phyloP scores from a whole-genome alignment of 2,329 filamentous ascomycete genomes.

The Ophiostoma montium region DNA sequence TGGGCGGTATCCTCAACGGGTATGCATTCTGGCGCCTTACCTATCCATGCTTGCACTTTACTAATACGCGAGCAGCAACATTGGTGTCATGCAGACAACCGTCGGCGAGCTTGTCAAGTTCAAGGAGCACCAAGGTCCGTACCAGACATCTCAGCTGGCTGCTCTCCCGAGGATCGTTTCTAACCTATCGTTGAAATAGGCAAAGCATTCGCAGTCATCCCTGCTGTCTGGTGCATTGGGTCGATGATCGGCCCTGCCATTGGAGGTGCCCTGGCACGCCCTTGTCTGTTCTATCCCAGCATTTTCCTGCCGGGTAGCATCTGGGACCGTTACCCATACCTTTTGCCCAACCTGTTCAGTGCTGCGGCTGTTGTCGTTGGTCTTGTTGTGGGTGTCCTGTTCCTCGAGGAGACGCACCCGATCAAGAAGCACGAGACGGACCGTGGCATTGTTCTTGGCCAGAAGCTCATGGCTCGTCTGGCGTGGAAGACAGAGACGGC shows the following conservation, averaged over 20 bases:
- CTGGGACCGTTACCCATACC: constrained; percentile 78
- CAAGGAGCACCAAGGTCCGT: constrained; percentile 80
- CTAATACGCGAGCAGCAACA: constrained; percentile 46
- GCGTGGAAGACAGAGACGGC: constrained; percentile 16
- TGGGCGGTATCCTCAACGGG: constrained; percentile 89
- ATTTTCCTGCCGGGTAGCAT: constrained; percentile 60
- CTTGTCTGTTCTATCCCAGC: constrained; percentile 66
- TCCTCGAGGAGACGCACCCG: constrained; percentile 86
- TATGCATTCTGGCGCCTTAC: constrained; percentile 26
- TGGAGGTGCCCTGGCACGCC: constrained; percentile 77
- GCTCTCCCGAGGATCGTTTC: neutral
- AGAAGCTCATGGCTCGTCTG: constrained; percentile 45
- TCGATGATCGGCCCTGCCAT: constrained; percentile 88
- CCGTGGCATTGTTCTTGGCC: constrained; percentile 60
- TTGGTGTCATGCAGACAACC: constrained; percentile 88
- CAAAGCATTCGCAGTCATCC: constrained; percentile 93
- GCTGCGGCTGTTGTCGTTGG: constrained; percentile 63
- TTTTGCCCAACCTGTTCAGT: constrained; percentile 86
- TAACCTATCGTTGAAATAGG: constrained; percentile 32
- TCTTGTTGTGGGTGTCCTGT: constrained; percentile 65
- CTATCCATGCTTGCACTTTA: neutral
- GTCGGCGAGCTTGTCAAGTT: constrained; percentile 86
- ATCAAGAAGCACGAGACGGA: constrained; percentile 67
- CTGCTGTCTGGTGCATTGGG: constrained; percentile 94
- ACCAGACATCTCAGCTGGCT: neutral